A percentile compares a stretch with the other conserved stretches of the same genome.
These are phyloP conservation scores for Serendipita vermifera DNA, from an alignment of 768 basidiomycete genomes.

Conservation along the genomic window DNA sequence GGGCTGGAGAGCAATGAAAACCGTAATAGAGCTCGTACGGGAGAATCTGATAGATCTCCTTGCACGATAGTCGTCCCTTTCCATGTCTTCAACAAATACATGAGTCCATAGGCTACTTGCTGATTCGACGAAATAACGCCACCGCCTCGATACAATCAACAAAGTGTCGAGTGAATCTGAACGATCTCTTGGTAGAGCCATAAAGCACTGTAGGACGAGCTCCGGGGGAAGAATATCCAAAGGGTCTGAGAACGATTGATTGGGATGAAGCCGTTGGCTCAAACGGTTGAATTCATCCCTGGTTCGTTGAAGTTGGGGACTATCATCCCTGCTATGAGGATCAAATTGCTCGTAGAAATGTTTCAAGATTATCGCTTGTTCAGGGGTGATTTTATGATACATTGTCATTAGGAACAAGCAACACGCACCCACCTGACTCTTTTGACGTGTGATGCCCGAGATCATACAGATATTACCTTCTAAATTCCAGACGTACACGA, in stretches of 20 bases:
- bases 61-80: background rate
- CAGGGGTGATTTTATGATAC: too few species aligned
- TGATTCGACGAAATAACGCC: background rate
- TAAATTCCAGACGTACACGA: too few species aligned
- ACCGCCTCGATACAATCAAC: background rate
- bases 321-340: background rate
- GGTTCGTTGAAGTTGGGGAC: background rate
- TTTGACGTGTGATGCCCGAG: too few species aligned
- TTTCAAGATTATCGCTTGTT: background rate
- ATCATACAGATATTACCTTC: too few species aligned
- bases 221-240: background rate
- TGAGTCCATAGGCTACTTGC: constrained; percentile 6
- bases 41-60: too few species aligned
- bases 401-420: too few species aligned
- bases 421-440: too few species aligned
- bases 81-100: background rate
- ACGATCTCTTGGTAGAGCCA: background rate
- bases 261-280: background rate
- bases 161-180: background rate
- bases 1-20: background rate
- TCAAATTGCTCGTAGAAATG: background rate
- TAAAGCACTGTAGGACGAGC: background rate
- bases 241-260: background rate
- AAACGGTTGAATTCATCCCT: background rate
- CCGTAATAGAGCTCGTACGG: too few species aligned